Evolutionary conservation across 2,329 filamentous ascomycete genomes (phyloP), one percentile per base, ranked within the genome.

Genomic region (Colletotrichum sp.): DNA sequence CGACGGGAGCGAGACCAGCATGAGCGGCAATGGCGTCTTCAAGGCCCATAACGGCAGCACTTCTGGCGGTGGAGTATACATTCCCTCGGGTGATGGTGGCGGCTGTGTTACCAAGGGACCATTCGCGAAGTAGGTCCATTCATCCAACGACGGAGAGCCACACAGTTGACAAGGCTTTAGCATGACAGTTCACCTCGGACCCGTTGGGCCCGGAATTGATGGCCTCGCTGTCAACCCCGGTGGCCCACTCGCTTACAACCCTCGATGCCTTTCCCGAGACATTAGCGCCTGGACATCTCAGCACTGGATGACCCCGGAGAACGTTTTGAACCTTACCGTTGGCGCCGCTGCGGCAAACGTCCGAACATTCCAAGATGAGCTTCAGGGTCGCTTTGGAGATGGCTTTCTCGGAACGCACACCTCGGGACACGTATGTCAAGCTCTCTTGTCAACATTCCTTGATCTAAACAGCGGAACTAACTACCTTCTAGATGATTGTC

Each of bases 91-190:
- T 5, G 81, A 80, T 3, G 85, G 84, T 7, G 83, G 85, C 39
- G 84, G 84, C 28, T 91, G 89, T 78, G 81, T 91, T 8, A 80
- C 82, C 57, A 83, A 81, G 0, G 90, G 90, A 0, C 89, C 90
- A 0, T 90, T 91, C 81, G 86, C 84, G 78, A 84, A 90, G 85
- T 87, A 76, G 59, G 81, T 26, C 16, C 24, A 30, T 26, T 24
- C 24, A 21, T 1, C 21, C 3, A 57, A 26, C n/a, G 24, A 26
- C 52, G 21, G 1, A 16, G 2, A 57, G n/a, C 3, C 8, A 24
- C 52, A 26, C 0, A 21, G n/a, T 26, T 57, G 52, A 57, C 52
- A 15, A 15, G 10, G 9, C n/a, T 57, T 57, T 26, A 80, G 79
- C 67, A 76, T 78, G 72, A 79, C 76, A 21, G 77, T 83, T 68